Evolutionary conservation across 1,139 yeast genomes (phyloP), one percentile per base, ranked within the genome.

Genomic region (Pichia sp.): DNA sequence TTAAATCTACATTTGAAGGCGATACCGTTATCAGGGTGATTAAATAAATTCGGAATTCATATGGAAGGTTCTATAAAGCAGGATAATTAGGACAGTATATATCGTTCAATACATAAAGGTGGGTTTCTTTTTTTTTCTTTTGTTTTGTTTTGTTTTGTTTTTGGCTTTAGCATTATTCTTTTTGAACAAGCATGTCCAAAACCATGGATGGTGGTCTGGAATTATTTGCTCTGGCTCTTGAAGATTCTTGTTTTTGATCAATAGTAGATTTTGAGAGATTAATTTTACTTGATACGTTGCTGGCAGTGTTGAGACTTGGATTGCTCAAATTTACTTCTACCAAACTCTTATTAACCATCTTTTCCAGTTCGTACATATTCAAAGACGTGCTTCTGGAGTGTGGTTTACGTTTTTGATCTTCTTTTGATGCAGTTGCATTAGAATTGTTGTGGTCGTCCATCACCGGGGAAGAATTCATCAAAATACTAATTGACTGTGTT

Each of bases 131-230:
- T 31, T 31, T 31, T 31, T 31, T 31, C 11, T 31, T 31, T 8
- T 8, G 1, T 31, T 11, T 31, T 31, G 11, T 10, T 31, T 16
- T 27, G 34, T 31, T 11, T 11, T 34, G 36, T 11, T 7, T 34
- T 11, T 6, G 8, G 11, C 7, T 7, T 34, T n/a, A 16, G 7
- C 11, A 11, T 11, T 16, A 8, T 11, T 43, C 46, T 6, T 45
- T 46, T 29, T 52, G 45, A 40, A 55, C 47, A 28, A 58, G 45
- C 39, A 60, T 59, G 37, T 62, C 65, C 38, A 62, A 49, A 37
- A 55, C 51, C 44, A 57, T 43, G 38, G 64, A 58, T 26, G 66
- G 66, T 1, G 64, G 64, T 47, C 65, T 55, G 3, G 7, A 7
- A 36, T 2, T 33, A 16, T 32, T 29, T n/a, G 5, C 16, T 29